Conservation (phyloP, 2,329 filamentous ascomycete species). For the Calonectria henricotiae region DNA sequence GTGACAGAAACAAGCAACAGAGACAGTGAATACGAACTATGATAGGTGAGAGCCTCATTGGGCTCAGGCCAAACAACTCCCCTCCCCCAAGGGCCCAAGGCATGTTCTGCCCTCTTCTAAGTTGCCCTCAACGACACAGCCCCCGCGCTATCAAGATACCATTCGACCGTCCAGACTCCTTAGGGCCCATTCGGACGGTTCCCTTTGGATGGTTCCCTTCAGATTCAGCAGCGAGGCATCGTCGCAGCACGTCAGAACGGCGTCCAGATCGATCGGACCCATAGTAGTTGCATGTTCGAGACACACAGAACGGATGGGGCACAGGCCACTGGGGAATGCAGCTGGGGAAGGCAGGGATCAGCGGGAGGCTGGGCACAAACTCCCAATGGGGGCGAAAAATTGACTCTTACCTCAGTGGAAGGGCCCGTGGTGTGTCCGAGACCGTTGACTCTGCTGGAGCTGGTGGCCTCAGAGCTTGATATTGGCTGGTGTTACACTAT, state of each 20-base stretch:
- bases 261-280: slow-evolving; percentile 43
- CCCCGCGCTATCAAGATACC: slow-evolving; percentile 31
- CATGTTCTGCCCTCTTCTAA: slow-evolving; percentile 40
- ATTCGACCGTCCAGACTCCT: slow-evolving; percentile 34
- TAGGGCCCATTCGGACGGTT: slow-evolving; percentile 34
- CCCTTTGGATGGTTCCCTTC: slow-evolving; percentile 5
- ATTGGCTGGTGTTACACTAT: slow-evolving; percentile 15
- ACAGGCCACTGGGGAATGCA: slow-evolving; percentile 45
- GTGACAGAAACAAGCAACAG: slow-evolving; percentile 23
- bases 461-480: slow-evolving; percentile 20
- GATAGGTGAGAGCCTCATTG: slow-evolving; percentile 26
- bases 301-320: slow-evolving; percentile 41
- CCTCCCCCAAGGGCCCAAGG: slow-evolving; percentile 32
- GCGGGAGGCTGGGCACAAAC: slow-evolving; percentile 39
- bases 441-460: slow-evolving; percentile 33
- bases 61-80: slow-evolving; percentile 32
- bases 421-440: slow-evolving; percentile 41
- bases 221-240: slow-evolving; percentile 29
- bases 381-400: slow-evolving; percentile 27
- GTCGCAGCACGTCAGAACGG: slow-evolving; percentile 15
- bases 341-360: slow-evolving; percentile 37
- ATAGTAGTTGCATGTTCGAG: slow-evolving; percentile 42
- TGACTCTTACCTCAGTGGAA: slow-evolving; percentile 30
- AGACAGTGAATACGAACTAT: slow-evolving; percentile 18
- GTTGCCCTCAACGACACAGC: slow-evolving; percentile 15